Base-by-base conservation (phyloP, 805 yeast species). In the Ascoidea rubescens region DNA sequence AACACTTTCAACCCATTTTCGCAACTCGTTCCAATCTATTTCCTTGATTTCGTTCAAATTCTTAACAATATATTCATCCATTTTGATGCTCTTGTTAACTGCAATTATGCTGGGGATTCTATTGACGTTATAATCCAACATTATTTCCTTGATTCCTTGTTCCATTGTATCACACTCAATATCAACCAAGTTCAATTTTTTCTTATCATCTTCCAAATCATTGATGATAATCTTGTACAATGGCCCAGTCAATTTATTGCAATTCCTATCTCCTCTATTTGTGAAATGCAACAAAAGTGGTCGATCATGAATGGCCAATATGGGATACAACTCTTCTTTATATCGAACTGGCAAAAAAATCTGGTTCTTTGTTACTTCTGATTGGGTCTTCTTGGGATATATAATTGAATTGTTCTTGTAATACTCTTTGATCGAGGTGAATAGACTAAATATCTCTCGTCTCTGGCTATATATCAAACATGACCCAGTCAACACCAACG, bases 271-370 rank as follows among this genome's bases (percentile, higher is more conserved):
- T 7, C 87, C 87, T 52, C 79, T 61, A 47, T 77, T 69, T 1
- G 89, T 84, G 67, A 87, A 87, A 64, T 87, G 83, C 59, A 86
- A 70, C 48, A 87, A 64, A 52, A 85, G 65, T 1, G 95, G 93
- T 47, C 75, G 73, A 53, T 78, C 74, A 52, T 74, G 68, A 46
- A 63, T 65, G 32, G 70, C 63, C 33, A 80, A 61, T 44, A 80
- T n/a, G n/a, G n/a, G n/a, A n/a, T n/a, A n/a, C n/a, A n/a, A n/a
- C n/a, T n/a, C n/a, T n/a, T n/a, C n/a, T n/a, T n/a, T n/a, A n/a
- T n/a, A n/a, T n/a, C n/a, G n/a, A n/a, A n/a, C n/a, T n/a, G n/a
- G n/a, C n/a, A n/a, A n/a, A n/a, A n/a, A n/a, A n/a, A n/a, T n/a
- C n/a, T n/a, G n/a, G n/a, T n/a, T n/a, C n/a, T n/a, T n/a, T n/a